These are phyloP conservation scores for Phytophthora niederhauseri DNA, from an alignment of 352 stramenopile genomes.

Conservation along the genomic window DNA sequence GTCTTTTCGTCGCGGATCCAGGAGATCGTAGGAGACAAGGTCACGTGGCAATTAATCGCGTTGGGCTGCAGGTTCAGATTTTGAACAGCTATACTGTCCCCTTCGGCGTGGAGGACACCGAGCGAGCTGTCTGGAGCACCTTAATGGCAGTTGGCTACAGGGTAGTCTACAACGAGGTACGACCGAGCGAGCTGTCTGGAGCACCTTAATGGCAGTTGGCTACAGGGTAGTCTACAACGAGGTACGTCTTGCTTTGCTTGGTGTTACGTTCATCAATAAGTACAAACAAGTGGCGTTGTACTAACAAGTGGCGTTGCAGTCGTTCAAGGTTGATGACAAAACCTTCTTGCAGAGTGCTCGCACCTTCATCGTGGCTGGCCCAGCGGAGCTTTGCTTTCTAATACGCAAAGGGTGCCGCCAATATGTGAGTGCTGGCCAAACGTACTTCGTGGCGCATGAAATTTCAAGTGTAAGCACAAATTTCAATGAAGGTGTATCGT, in stretches of 20 bases:
- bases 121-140: constrained; percentile 18
- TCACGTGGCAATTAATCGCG: constrained; percentile 14
- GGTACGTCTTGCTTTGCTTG: constrained; percentile 3
- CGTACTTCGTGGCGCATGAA: constrained; percentile 21
- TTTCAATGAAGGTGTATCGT: constrained; percentile 11
- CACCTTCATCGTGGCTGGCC: constrained; percentile 7
- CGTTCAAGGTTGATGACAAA: constrained; percentile 23
- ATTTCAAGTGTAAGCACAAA: constrained; percentile 7
- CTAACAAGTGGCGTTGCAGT: not conserved
- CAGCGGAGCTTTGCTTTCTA: constrained; percentile 20
- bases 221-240: constrained; percentile 24
- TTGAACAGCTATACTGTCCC: constrained; percentile 20
- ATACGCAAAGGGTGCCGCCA: constrained; percentile 24
- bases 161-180: no score
- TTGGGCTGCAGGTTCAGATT: constrained; percentile 23
- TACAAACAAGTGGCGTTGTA: not conserved
- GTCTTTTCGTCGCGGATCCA: constrained; percentile 1
- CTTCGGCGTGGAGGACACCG: constrained; percentile 20
- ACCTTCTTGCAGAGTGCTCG: constrained; percentile 18
- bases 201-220: not conserved
- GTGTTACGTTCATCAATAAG: no score
- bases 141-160: not conserved
- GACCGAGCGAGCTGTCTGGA: constrained; percentile 26
- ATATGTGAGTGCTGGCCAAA: constrained; percentile 13
- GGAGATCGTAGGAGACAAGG: constrained; percentile 2